Evolutionary conservation across 441 rosid species (phyloP).

Genomic region (Viola pubescens): DNA sequence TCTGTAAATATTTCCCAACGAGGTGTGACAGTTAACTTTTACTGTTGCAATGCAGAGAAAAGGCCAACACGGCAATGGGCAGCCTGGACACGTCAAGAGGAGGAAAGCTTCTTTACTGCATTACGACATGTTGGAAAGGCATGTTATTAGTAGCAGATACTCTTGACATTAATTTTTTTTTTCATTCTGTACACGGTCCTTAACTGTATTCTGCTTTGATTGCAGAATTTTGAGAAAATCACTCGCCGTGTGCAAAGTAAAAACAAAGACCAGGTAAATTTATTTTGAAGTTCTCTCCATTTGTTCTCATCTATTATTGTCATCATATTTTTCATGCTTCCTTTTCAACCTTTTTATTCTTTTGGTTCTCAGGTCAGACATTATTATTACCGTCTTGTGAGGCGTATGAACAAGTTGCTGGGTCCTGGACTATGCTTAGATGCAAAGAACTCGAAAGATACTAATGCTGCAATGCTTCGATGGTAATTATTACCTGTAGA

Average conservation of each 20-base stretch:
- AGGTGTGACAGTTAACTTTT: neutral
- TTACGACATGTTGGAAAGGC: constrained; percentile 99
- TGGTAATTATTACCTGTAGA: constrained; percentile 41
- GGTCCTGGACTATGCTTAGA: constrained; percentile 88
- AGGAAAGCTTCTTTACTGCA: constrained; percentile 94
- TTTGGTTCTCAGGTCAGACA: constrained; percentile 72
- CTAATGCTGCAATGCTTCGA: constrained; percentile 98
- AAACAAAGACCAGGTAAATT: constrained; percentile 93
- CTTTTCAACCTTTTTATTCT: constrained; percentile 12
- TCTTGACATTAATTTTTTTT: constrained; percentile 9
- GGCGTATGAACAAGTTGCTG: constrained; percentile 95
- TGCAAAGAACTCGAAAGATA: constrained; percentile 95
- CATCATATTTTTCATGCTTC: constrained; percentile 14
- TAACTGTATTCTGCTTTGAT: constrained; percentile 16
- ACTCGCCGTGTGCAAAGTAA: constrained; percentile 92
- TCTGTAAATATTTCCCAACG: constrained; percentile 6
- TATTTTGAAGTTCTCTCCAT: constrained; percentile 12
- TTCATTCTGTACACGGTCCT: constrained; percentile 1
- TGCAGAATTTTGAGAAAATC: constrained; percentile 97
- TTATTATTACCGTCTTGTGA: constrained; percentile 90
- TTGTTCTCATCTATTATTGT: constrained; percentile 13
- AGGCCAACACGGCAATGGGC: constrained; percentile 96
- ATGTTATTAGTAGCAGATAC: constrained; percentile 15
- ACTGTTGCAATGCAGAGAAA: constrained; percentile 41
- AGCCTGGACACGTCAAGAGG: constrained; percentile 99